Evolutionary conservation across 1,284 basidiomycete genomes (phyloP).

Genomic region (Naganishia cerealis): DNA sequence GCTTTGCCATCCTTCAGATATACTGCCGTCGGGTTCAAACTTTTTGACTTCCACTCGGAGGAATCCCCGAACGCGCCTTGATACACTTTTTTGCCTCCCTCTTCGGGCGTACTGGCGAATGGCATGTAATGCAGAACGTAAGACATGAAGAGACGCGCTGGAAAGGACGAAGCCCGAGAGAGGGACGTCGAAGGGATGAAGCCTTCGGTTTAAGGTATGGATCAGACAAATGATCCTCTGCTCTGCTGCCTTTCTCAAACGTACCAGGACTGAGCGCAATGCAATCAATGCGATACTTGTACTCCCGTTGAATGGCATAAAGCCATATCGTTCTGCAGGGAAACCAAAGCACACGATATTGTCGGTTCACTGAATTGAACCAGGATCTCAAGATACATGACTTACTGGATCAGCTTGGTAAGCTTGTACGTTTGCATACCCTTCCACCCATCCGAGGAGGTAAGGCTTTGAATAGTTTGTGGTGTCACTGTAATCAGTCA

Average conservation of each 20-base stretch:
- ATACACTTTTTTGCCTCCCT: conserved; percentile 28
- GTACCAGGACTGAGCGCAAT: conserved; percentile 30
- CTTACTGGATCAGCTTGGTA: conserved; percentile 32
- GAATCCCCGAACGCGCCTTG: conserved; percentile 20
- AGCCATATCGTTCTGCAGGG: conserved; percentile 14
- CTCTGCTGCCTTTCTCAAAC: not conserved
- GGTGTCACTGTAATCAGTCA: not conserved
- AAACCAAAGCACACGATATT: not conserved
- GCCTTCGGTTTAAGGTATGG: not conserved
- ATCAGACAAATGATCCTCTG: not conserved
- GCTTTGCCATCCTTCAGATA: conserved; percentile 26
- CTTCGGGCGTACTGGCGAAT: conserved; percentile 29
- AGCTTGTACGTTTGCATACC: conserved; percentile 32
- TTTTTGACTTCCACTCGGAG: not conserved
- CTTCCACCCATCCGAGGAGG: conserved; percentile 12
- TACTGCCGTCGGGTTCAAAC: not conserved
- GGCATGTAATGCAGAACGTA: conserved; percentile 27
- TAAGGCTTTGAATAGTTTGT: conserved; percentile 4
- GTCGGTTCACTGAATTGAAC: too few relatives aligned
- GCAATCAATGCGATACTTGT: not conserved
- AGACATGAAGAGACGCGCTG: conserved; percentile 28
- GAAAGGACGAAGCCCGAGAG: conserved; percentile 19
- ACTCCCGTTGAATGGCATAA: conserved; percentile 8
- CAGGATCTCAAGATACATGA: not conserved
- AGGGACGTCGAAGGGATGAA: conserved; percentile 31